A percentile compares a stretch with the other conserved stretches of the same genome.
Conservation (phyloP, 2,329 filamentous ascomycete species). For the Pseudogymnoascus sp. region DNA sequence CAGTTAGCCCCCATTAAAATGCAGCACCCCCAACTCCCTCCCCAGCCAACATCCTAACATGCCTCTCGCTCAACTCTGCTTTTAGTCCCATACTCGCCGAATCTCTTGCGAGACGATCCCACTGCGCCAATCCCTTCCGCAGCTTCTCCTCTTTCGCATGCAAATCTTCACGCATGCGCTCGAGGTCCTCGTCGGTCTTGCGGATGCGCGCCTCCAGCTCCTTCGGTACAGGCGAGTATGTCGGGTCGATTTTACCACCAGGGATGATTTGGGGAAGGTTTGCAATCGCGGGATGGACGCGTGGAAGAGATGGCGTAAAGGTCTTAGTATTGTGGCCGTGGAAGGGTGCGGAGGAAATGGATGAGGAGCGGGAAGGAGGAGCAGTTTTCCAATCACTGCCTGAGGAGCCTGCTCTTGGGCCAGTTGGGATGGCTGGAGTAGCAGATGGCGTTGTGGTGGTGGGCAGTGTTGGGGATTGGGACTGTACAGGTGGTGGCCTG, state of each 20-base stretch:
- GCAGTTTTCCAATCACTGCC: slow-evolving; percentile 23
- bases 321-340: slow-evolving; percentile 14
- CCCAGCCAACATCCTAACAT: slow-evolving; percentile 29
- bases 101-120: slow-evolving; percentile 27
- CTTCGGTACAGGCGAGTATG: slow-evolving; percentile 18
- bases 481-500: slow-evolving; percentile 21
- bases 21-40: slow-evolving; percentile 29
- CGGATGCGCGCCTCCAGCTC: slow-evolving; percentile 25
- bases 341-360: slow-evolving; percentile 24
- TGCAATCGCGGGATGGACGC: slow-evolving; percentile 28
- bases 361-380: slow-evolving; percentile 22
- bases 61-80: slow-evolving; percentile 28
- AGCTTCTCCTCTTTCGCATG: slow-evolving; percentile 28
- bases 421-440: slow-evolving; percentile 21
- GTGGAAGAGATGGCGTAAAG: slow-evolving; percentile 13
- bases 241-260: slow-evolving; percentile 27
- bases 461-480: slow-evolving; percentile 25
- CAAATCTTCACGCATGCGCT: slow-evolving; percentile 25
- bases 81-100: slow-evolving; percentile 23
- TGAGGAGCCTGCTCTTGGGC: slow-evolving; percentile 24
- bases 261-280: slow-evolving; percentile 27
- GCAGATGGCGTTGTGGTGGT: slow-evolving; percentile 16
- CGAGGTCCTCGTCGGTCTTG: slow-evolving; percentile 28
- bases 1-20: slow-evolving; percentile 19
- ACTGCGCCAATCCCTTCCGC: slow-evolving; percentile 25